phyloP scores from a whole-genome alignment of 352 stramenopile genomes.

The Phytophthora pini region DNA sequence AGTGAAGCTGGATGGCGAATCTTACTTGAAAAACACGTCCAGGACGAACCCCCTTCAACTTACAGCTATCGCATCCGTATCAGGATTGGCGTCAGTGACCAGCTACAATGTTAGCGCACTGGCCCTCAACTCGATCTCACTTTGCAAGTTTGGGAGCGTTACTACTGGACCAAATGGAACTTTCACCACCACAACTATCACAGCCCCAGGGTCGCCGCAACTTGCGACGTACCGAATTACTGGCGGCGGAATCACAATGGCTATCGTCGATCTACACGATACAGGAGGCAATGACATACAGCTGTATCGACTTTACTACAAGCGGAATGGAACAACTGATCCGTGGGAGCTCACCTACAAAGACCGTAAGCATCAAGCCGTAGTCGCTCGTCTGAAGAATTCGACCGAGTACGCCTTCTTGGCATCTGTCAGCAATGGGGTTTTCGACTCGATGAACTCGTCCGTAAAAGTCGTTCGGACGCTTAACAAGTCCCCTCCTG shows the following conservation, averaged over 20 bases:
- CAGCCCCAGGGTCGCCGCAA: slow-evolving; percentile 35
- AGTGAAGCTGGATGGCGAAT: slow-evolving; percentile 21
- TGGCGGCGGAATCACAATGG: slow-evolving; percentile 58
- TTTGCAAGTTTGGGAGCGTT: slow-evolving; percentile 50
- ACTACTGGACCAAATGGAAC: slow-evolving; percentile 19
- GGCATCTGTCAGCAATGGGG: slow-evolving; percentile 50
- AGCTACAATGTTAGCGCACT: slow-evolving; percentile 42
- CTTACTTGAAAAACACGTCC: slow-evolving; percentile 10
- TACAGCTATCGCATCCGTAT: slow-evolving; percentile 33
- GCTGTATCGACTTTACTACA: slow-evolving; percentile 52
- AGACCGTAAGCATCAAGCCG: slow-evolving; percentile 26
- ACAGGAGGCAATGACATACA: slow-evolving; percentile 50
- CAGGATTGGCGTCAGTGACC: slow-evolving; percentile 33
- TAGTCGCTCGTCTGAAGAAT: slow-evolving; percentile 39
- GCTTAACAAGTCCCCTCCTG: slow-evolving; percentile 52
- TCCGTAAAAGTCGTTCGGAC: slow-evolving; percentile 41
- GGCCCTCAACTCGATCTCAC: slow-evolving; percentile 50
- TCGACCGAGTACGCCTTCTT: slow-evolving; percentile 47
- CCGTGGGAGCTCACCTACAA: slow-evolving; percentile 51
- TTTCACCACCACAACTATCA: slow-evolving; percentile 37
- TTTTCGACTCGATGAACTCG: slow-evolving; percentile 55
- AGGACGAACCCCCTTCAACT: slow-evolving; percentile 37
- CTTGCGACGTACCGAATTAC: slow-evolving; percentile 37
- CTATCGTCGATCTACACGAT: slow-evolving; percentile 52
- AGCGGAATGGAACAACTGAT: slow-evolving; percentile 14